Evolutionary conservation across 2,329 filamentous ascomycete genomes (phyloP).

Genomic region (Thermoascus crustaceus): DNA sequence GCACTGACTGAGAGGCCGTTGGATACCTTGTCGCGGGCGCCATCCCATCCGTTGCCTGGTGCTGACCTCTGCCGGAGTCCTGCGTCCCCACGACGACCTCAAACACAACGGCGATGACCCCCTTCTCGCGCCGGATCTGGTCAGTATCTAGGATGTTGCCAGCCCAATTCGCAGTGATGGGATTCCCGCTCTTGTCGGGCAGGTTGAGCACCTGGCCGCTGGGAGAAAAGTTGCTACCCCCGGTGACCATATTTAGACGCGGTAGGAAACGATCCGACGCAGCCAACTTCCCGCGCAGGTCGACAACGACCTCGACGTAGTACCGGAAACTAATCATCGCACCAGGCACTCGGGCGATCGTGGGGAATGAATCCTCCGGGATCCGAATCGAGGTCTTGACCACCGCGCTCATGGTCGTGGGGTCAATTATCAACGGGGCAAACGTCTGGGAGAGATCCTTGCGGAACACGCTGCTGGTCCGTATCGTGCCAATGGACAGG

Average conservation of each 20-base stretch:
- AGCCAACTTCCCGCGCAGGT: constrained; percentile 78
- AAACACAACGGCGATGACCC: constrained; percentile 78
- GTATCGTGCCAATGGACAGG: constrained; percentile 74
- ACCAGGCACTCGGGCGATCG: constrained; percentile 80
- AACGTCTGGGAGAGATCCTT: constrained; percentile 90
- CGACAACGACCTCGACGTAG: constrained; percentile 83
- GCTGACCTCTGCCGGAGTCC: constrained; percentile 57
- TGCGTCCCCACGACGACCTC: constrained; percentile 80
- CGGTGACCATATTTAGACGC: constrained; percentile 44
- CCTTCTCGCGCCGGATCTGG: constrained; percentile 76
- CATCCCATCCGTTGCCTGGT: constrained; percentile 30
- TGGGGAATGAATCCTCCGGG: constrained; percentile 85
- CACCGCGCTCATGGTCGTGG: constrained; percentile 64
- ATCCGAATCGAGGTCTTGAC: constrained; percentile 78
- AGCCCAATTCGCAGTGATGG: constrained; percentile 35
- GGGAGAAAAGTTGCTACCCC: constrained; percentile 37
- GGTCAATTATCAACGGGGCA: constrained; percentile 80
- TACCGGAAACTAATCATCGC: constrained; percentile 95
- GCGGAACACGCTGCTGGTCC: constrained; percentile 85
- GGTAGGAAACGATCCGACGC: constrained; percentile 61
- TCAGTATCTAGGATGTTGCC: constrained; percentile 79
- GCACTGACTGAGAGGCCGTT: constrained; percentile 16
- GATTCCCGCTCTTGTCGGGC: constrained; percentile 24
- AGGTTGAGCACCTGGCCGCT: constrained; percentile 27
- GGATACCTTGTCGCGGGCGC: constrained; percentile 22